Evolutionary conservation across 148 eudicot species (phyloP).

Genomic region (Cornus kousa): DNA sequence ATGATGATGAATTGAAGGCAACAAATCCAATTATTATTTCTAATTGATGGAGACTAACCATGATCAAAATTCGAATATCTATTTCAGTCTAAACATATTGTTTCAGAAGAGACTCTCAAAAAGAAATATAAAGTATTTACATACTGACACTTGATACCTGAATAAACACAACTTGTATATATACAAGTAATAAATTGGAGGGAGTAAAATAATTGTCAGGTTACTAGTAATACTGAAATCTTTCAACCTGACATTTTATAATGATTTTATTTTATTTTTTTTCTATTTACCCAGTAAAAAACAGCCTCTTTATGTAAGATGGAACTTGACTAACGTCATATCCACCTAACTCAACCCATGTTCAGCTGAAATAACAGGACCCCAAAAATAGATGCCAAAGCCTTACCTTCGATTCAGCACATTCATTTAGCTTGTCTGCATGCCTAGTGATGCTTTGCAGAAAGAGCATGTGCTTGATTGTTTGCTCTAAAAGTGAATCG

Average conservation of each 20-base stretch:
- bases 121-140: background rate
- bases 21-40: background rate
- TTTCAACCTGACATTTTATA: background rate
- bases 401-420: conserved; percentile 60
- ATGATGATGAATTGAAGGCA: too few relatives aligned
- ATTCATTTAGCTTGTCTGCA: conserved; percentile 66
- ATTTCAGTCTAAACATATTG: background rate
- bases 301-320: too few relatives aligned
- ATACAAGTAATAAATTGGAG: too few relatives aligned
- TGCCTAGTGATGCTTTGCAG: conserved; percentile 78
- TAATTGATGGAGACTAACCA: background rate
- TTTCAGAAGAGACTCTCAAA: background rate
- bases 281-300: background rate
- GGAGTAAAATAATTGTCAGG: background rate
- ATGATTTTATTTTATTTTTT: background rate
- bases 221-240: background rate
- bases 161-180: background rate
- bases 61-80: background rate
- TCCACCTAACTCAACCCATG: background rate
- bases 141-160: background rate
- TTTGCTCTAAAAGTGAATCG: conserved; percentile 86
- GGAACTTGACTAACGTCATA: background rate
- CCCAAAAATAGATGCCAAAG: conserved; percentile 11
- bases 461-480: conserved; percentile 91
- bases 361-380: background rate